These are phyloP conservation scores for grape (Vitis vinifera) DNA, from an alignment of 164 flowering plant species.

Conservation along the genomic window ASM3070453v1 NC_081811.1:7627001-7627500, in stretches of 20 bases:
- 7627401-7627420: background rate
- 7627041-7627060: background rate
- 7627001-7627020: background rate
- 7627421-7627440: no score
- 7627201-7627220: background rate
- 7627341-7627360: constrained; percentile 9
- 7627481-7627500: no score
- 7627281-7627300: constrained; percentile 57
- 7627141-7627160: background rate
- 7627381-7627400: constrained; percentile 1
- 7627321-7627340: constrained; percentile 39
- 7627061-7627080: no score
- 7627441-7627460: no score
- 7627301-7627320: constrained; percentile 63
- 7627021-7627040: background rate
- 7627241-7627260: constrained; percentile 50
- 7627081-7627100: background rate
- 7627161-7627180: background rate
- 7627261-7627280: constrained; percentile 47
- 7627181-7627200: background rate
- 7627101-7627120: background rate
- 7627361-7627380: background rate
- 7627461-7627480: no score
- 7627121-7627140: background rate
- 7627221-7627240: constrained; percentile 19